phyloP scores from a whole-genome alignment of 1,139 yeast species.

The Suhomyces bribrorum region DNA sequence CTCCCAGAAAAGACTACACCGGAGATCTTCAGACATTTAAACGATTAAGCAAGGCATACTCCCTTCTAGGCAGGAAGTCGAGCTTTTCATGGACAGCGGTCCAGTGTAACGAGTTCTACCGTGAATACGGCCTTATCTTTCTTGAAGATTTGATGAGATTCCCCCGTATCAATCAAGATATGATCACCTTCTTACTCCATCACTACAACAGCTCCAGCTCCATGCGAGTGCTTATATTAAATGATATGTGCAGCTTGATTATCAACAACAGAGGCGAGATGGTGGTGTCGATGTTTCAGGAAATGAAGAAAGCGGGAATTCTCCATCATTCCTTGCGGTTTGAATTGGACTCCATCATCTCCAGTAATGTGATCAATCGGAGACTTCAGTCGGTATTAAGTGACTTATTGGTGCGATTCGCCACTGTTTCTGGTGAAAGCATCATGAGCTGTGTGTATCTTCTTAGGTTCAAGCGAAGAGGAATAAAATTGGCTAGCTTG shows the following conservation, averaged over 20 bases:
- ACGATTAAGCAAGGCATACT: slow-evolving; percentile 20
- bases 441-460: slow-evolving; percentile 24
- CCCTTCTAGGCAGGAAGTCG: slow-evolving; percentile 14
- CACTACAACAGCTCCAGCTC: slow-evolving; percentile 22
- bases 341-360: slow-evolving; percentile 4
- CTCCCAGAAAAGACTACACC: neutral
- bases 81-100: slow-evolving; percentile 18
- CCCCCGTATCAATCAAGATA: slow-evolving; percentile 21
- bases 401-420: slow-evolving; percentile 12
- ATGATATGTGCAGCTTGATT: slow-evolving; percentile 20
- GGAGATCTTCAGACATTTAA: slow-evolving; percentile 8
- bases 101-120: slow-evolving; percentile 21
- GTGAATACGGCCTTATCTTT: slow-evolving; percentile 11
- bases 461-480: slow-evolving; percentile 4
- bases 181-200: slow-evolving; percentile 18
- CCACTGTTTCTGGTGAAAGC: slow-evolving; percentile 23
- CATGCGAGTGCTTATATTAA: slow-evolving; percentile 22
- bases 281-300: slow-evolving; percentile 7
- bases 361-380: neutral
- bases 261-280: slow-evolving; percentile 10
- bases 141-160: slow-evolving; percentile 24
- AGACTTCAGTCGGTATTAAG: slow-evolving; percentile 1
- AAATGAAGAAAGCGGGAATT: slow-evolving; percentile 5
- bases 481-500: slow-evolving; percentile 4
- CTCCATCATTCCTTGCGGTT: slow-evolving; percentile 1